phyloP scores from a whole-genome alignment of 495 filamentous ascomycete genomes.

The Podospora tetraspora region DNA sequence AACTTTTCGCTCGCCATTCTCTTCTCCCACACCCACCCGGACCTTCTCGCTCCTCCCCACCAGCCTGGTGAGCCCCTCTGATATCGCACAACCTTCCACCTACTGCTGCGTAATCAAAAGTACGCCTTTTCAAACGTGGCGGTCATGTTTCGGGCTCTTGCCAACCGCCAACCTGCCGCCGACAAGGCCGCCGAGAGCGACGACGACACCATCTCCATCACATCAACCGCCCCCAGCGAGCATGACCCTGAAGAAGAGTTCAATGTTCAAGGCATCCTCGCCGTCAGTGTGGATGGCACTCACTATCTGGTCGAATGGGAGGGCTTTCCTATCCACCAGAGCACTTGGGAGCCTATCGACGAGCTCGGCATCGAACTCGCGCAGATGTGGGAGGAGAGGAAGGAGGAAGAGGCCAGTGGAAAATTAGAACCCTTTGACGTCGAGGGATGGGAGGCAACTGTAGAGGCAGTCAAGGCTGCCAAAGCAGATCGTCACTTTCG shows the following conservation, averaged over 20 bases:
- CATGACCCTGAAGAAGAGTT: slow-evolving; percentile 44
- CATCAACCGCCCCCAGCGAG: slow-evolving; percentile 45
- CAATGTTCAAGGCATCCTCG: slow-evolving; percentile 46
- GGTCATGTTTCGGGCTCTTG: neutral
- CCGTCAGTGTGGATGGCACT: slow-evolving; percentile 44
- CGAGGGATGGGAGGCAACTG: slow-evolving; percentile 36
- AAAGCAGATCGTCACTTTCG: slow-evolving; percentile 42
- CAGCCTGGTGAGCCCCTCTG: neutral
- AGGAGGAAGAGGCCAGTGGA: slow-evolving; percentile 40
- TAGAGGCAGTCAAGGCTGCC: slow-evolving; percentile 22
- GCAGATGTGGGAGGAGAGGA: slow-evolving; percentile 50
- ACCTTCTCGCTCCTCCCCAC: neutral
- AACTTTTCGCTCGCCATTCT: neutral
- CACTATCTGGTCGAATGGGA: slow-evolving; percentile 64
- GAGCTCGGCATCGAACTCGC: slow-evolving; percentile 48
- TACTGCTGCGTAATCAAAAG: neutral
- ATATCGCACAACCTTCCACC: neutral
- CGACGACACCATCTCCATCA: slow-evolving; percentile 59
- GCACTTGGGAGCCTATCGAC: slow-evolving; percentile 61
- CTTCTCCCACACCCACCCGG: neutral
- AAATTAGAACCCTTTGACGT: slow-evolving; percentile 45
- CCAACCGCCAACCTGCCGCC: neutral
- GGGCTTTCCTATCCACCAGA: slow-evolving; percentile 51
- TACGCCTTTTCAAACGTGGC: neutral
- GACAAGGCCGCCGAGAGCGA: slow-evolving; percentile 16